Evolutionary conservation across 2,329 filamentous ascomycete species (phyloP).

Genomic region (Zymoseptoria passerinii): DNA sequence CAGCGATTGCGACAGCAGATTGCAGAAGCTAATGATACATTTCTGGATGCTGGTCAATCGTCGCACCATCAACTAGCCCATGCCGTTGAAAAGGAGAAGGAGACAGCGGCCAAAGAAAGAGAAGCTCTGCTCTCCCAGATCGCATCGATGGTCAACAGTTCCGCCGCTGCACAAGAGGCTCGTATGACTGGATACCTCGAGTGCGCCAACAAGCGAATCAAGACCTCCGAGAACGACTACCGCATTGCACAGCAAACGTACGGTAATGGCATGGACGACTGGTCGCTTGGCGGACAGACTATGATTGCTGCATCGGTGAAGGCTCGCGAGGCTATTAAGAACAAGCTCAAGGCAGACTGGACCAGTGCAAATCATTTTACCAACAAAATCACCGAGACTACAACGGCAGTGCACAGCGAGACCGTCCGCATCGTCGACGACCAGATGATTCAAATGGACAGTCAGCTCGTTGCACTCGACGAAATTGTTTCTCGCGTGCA

Average conservation of each 20-base stretch:
- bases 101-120: slow-evolving; percentile 63
- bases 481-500: slow-evolving; percentile 80
- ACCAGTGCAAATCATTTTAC: slow-evolving; percentile 70
- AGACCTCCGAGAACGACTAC: slow-evolving; percentile 46
- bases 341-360: slow-evolving; percentile 80
- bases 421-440: slow-evolving; percentile 83
- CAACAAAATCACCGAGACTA: slow-evolving; percentile 71
- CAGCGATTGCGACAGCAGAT: slow-evolving; percentile 65
- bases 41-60: slow-evolving; percentile 59
- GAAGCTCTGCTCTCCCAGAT: slow-evolving; percentile 69
- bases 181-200: slow-evolving; percentile 60
- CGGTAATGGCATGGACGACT: slow-evolving; percentile 62
- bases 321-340: slow-evolving; percentile 71
- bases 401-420: slow-evolving; percentile 80
- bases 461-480: slow-evolving; percentile 83
- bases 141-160: slow-evolving; percentile 63
- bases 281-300: slow-evolving; percentile 60
- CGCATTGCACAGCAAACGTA: slow-evolving; percentile 53
- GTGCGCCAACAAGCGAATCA: slow-evolving; percentile 49
- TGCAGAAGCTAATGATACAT: slow-evolving; percentile 57
- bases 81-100: slow-evolving; percentile 67
- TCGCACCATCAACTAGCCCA: slow-evolving; percentile 60
- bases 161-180: slow-evolving; percentile 63
- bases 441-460: slow-evolving; percentile 77
- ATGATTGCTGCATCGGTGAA: slow-evolving; percentile 63